Conservation (phyloP, 179 eudicot species). For the Beta lomatogona region DNA sequence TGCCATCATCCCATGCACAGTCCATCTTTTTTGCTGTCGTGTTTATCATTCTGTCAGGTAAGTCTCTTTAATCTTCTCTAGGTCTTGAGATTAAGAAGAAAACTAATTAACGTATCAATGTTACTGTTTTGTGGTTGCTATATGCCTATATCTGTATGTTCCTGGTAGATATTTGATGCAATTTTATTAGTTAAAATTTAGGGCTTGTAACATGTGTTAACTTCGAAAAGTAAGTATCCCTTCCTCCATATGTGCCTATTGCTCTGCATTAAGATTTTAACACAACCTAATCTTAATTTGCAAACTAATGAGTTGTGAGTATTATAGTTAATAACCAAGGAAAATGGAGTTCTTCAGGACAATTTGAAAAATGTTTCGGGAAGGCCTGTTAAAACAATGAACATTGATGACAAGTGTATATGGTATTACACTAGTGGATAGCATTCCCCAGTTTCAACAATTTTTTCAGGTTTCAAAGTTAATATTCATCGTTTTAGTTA, state of each 20-base stretch:
- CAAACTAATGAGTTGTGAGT: not conserved
- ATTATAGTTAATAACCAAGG: not conserved
- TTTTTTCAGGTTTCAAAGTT: not conserved
- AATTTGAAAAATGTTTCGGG: not conserved
- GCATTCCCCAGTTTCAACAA: not conserved
- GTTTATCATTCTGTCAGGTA: constrained; percentile 57
- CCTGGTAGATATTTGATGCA: not conserved
- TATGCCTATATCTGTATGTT: not conserved
- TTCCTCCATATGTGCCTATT: not conserved
- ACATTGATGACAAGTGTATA: too few relatives aligned
- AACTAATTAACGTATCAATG: not conserved
- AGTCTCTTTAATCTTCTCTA: constrained; percentile 25
- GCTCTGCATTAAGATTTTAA: not conserved
- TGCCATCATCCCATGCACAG: constrained; percentile 95
- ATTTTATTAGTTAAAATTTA: not conserved
- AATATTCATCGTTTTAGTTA: not conserved
- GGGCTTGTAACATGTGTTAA: not conserved
- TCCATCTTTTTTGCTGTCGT: constrained; percentile 54
- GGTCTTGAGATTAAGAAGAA: not conserved
- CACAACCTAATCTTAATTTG: not conserved
- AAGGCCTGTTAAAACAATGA: not conserved
- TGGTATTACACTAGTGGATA: not conserved
- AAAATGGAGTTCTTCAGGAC: not conserved
- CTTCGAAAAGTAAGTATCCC: not conserved
- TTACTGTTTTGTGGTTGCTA: not conserved